Evolutionary conservation across 306 rosid species (phyloP).

Genomic region (Dalbergia oliveri): DNA sequence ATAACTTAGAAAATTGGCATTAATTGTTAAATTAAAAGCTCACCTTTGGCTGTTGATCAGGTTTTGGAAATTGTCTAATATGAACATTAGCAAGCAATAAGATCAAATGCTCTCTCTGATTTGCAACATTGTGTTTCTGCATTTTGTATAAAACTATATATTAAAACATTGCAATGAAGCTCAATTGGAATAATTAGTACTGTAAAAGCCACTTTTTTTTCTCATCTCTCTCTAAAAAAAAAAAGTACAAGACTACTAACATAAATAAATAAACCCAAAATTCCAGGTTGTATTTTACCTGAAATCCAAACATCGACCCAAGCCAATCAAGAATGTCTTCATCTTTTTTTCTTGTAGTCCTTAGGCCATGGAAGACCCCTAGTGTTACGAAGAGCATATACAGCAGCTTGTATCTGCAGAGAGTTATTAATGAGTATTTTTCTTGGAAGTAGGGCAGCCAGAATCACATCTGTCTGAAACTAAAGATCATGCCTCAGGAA

Average conservation of each 20-base stretch:
- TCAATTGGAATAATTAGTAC: conserved; percentile 9
- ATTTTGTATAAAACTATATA: conserved; percentile 36
- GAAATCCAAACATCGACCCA: conserved; percentile 94
- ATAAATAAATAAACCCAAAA: conserved; percentile 7
- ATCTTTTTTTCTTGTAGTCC: conserved; percentile 86
- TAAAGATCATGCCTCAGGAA: conserved; percentile 78
- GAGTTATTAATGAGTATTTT: conserved; percentile 28
- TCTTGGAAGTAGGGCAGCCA: conserved; percentile 21
- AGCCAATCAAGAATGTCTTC: conserved; percentile 99
- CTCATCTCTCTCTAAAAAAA: background rate
- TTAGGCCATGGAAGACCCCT: conserved; percentile 97
- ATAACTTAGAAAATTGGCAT: conserved; percentile 7
- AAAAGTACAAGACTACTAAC: background rate
- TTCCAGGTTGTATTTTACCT: conserved; percentile 58
- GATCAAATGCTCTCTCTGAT: conserved; percentile 97
- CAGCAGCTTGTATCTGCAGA: conserved; percentile 91
- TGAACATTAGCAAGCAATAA: conserved; percentile 96
- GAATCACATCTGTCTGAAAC: background rate
- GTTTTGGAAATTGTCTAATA: conserved; percentile 91
- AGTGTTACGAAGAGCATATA: conserved; percentile 85
- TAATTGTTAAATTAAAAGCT: conserved; percentile 34
- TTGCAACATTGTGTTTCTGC: conserved; percentile 95
- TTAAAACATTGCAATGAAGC: conserved; percentile 33
- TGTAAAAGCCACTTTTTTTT: background rate
- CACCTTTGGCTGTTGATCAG: conserved; percentile 99